phyloP scores from a whole-genome alignment of 345 rosid genomes.

The Ricinus communis region DNA sequence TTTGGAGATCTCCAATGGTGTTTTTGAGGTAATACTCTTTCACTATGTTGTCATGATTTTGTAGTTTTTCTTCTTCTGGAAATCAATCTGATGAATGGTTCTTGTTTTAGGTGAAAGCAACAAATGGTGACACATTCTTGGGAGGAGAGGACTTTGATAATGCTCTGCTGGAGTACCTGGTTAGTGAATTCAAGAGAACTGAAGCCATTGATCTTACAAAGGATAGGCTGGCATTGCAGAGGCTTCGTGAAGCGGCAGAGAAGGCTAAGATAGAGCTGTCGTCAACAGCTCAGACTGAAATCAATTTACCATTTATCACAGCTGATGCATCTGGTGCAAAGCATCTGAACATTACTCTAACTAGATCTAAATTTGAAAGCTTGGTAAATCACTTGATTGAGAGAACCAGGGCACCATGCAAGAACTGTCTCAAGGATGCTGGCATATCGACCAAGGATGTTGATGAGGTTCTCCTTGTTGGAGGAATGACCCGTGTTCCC shows the following conservation, averaged over 20 bases:
- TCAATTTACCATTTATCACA: slow-evolving; percentile 40
- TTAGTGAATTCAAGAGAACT: slow-evolving; percentile 31
- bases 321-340: slow-evolving; percentile 42
- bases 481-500: slow-evolving; percentile 40
- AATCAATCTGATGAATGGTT: not conserved
- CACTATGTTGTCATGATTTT: not conserved
- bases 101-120: slow-evolving; percentile 35
- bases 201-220: slow-evolving; percentile 37
- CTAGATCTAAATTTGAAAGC: slow-evolving; percentile 35
- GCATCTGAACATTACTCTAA: slow-evolving; percentile 30
- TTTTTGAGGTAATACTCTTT: slow-evolving; percentile 31
- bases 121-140: slow-evolving; percentile 40
- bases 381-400: slow-evolving; percentile 31
- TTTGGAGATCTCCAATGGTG: slow-evolving; percentile 41
- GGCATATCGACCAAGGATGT: slow-evolving; percentile 32
- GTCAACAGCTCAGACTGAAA: slow-evolving; percentile 38
- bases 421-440: slow-evolving; percentile 35
- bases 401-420: slow-evolving; percentile 31
- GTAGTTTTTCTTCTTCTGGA: not conserved
- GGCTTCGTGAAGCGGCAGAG: slow-evolving; percentile 43
- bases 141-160: slow-evolving; percentile 45
- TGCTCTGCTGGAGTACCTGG: slow-evolving; percentile 31
- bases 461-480: slow-evolving; percentile 37
- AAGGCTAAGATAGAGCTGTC: slow-evolving; percentile 44
- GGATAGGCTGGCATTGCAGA: slow-evolving; percentile 38